Evolutionary conservation across 192 early-diverging fungal species (phyloP).

Genomic region (Podila epicladia): DNA sequence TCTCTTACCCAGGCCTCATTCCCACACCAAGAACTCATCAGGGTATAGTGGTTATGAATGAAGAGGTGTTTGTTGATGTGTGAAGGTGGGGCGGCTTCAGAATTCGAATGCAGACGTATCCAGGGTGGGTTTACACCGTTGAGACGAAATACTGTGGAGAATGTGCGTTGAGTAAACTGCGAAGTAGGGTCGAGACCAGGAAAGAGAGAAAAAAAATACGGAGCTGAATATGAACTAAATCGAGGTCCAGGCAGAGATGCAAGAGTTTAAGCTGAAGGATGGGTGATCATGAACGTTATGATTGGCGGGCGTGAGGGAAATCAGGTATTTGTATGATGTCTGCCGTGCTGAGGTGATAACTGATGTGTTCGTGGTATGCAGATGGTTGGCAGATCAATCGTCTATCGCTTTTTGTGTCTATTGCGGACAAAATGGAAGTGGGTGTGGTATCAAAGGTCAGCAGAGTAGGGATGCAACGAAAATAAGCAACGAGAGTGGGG

Average conservation of each 20-base stretch:
- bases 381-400: background rate
- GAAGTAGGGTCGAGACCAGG: no score
- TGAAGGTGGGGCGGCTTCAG: background rate
- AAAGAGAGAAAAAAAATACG: no score
- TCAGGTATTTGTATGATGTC: background rate
- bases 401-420: background rate
- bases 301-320: background rate
- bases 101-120: background rate
- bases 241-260: background rate
- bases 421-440: background rate
- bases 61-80: background rate
- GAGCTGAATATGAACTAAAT: no score
- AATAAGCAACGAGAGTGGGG: background rate
- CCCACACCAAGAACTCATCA: slow-evolving; percentile 50
- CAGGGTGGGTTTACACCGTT: no score
- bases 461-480: background rate
- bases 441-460: background rate
- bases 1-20: slow-evolving; percentile 41
- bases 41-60: background rate
- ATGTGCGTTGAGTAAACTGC: no score
- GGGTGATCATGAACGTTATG: background rate
- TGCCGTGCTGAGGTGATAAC: background rate
- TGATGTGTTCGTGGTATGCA: background rate
- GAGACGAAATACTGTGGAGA: no score
- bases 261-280: background rate